A percentile compares a stretch with the other conserved stretches of the same genome.
Conservation (phyloP, 176 grass and related monocot genomes). For the Ampelocalamus luodianensis region DNA sequence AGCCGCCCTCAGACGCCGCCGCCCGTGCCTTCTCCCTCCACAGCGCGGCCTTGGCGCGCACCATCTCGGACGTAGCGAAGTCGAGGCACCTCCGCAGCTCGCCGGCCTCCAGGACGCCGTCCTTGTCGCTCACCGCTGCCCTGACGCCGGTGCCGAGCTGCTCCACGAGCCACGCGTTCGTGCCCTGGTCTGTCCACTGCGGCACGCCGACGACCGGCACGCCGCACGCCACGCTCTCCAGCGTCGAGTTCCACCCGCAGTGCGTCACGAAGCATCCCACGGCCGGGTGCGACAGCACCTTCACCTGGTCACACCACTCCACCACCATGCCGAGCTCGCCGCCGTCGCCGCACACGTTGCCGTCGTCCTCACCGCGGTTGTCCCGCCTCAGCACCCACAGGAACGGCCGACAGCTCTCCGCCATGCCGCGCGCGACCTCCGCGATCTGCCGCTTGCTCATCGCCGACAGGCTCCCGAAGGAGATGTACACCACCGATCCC, state of each 20-base stretch:
- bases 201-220: slow-evolving; percentile 60
- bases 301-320: slow-evolving; percentile 79
- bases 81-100: slow-evolving; percentile 66
- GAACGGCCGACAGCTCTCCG: slow-evolving; percentile 51
- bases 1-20: slow-evolving; percentile 42
- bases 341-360: neutral
- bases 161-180: slow-evolving; percentile 66
- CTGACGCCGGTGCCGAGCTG: slow-evolving; percentile 61
- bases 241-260: slow-evolving; percentile 80
- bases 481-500: slow-evolving; percentile 73
- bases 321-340: slow-evolving; percentile 55
- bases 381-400: slow-evolving; percentile 77
- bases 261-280: slow-evolving; percentile 85
- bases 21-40: slow-evolving; percentile 59
- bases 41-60: slow-evolving; percentile 53
- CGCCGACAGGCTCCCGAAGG: slow-evolving; percentile 69
- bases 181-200: slow-evolving; percentile 70
- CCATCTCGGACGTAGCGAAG: slow-evolving; percentile 47
- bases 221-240: slow-evolving; percentile 56
- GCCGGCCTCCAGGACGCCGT: slow-evolving; percentile 54
- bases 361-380: slow-evolving; percentile 40
- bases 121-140: slow-evolving; percentile 43
- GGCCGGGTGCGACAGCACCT: slow-evolving; percentile 61
- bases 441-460: slow-evolving; percentile 60
- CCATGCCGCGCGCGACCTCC: slow-evolving; percentile 56